Evolutionary conservation across 495 filamentous ascomycete genomes (phyloP), one percentile per base, ranked within the genome.

Genomic region (Neurospora hispaniola): DNA sequence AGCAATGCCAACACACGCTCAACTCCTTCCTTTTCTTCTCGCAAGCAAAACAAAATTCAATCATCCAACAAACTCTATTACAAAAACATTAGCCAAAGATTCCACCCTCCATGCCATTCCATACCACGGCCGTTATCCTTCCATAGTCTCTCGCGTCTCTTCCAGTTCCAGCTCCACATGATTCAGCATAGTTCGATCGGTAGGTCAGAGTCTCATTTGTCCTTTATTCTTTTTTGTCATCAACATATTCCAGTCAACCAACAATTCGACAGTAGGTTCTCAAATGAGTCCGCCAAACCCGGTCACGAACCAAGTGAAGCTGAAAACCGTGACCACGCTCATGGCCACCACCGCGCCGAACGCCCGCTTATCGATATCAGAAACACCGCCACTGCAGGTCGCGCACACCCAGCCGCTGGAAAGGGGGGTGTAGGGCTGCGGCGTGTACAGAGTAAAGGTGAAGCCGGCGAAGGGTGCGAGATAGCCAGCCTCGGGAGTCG

Each of bases 231-330:
- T 31, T 40, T 42, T 69, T 46, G 35, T 69, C 46, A 42, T 70
- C 39, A 71, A 48, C 39, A 54, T 48, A 38, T 71, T 71, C 16
- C 70, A 71, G 43, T 72, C n/a, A 35, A 27, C 42, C 27, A 42
- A 14, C 70, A 14, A 10, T 38, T 35, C 14, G 42, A n/a, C 27
- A 42, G 8, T 62, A 44, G 69, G 42, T 69, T 62, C 42, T 75
- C 46, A 78, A 62, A 90, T 85, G 69, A 90, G 79, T 71, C 72
- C 81, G 39, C 88, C 91, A 71, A 90, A 85, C 12, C 87, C 92
- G 54, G 87, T 87, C 59, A 93, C 90, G 76, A 97, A 98, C 92
- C 93, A 97, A 70, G 92, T 92, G 79, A 97, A 97, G 66, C 93
- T 93, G 39, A 92, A 74, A 14, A 97, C 83, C 9, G 94, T 97